Conservation (phyloP, 2,329 filamentous ascomycete genomes). For the Teratosphaeria viscida region DNA sequence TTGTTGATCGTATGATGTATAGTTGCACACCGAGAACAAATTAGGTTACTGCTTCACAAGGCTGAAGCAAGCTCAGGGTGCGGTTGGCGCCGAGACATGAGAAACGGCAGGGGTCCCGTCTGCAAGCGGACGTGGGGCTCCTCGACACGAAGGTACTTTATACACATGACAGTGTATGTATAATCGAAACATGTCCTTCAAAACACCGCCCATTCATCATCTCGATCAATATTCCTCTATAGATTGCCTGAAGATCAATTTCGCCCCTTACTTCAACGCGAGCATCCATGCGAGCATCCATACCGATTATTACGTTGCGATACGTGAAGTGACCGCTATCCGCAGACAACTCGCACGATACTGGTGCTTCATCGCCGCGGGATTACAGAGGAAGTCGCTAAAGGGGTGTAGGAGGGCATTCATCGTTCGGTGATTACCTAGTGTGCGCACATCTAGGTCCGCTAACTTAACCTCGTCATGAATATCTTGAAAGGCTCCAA, state of each 20-base stretch:
- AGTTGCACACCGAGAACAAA: background rate
- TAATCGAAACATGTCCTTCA: no score
- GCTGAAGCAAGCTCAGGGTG: background rate
- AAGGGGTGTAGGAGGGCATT: background rate
- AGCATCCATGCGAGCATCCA: no score
- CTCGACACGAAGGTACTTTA: no score
- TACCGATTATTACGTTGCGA: background rate
- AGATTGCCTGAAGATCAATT: no score
- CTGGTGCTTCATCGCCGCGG: background rate
- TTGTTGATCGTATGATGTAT: background rate
- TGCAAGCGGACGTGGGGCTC: background rate
- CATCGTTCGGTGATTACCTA: background rate
- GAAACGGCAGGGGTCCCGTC: background rate
- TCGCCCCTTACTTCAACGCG: no score
- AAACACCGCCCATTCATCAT: no score
- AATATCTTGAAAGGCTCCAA: background rate
- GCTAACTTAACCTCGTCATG: background rate
- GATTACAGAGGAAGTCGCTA: background rate
- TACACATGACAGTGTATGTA: background rate
- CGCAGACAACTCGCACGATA: background rate
- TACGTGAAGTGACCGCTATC: background rate
- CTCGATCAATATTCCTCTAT: no score
- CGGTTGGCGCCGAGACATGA: background rate
- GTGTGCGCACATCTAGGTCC: background rate
- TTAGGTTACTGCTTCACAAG: background rate